Base-by-base conservation (phyloP, 345 rosid genomes). In the Combretum micranthum region DNA sequence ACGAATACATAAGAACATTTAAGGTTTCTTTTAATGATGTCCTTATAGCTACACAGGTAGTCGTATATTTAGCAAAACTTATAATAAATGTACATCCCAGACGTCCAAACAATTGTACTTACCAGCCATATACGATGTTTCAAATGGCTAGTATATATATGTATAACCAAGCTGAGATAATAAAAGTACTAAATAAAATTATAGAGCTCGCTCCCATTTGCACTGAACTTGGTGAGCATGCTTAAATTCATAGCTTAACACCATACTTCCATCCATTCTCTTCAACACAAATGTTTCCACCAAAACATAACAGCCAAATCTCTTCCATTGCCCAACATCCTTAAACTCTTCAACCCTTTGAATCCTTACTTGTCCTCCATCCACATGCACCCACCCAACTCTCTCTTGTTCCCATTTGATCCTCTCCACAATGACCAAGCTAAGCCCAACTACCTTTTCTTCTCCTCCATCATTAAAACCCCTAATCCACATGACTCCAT, bases 261-360 rank as follows among this genome's bases (percentile, higher is more conserved):
- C 77, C 47, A 73, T 49, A 48, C 77, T 78, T 50, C 74, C 80
- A 72, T 84, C 82, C 77, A 68, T 72, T 59, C 95, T 84, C 61
- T 56, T 73, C 72, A 84, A 52, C 15, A 73, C 75, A 76, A 77
- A 82, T 23, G 78, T 78, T 78, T 87, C 88, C 17, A 83, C 87
- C 77, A 83, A 71, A 50, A 60, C 72, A 68, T 77, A 83, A 39
- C 82, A 81, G 6, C 74, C 56, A 52, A 75, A 76, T 21, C 62
- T 74, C 57, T 75, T 81, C 95, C 88, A 83, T 1, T 53, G 73
- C 42, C 58, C 69, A 1, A 16, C 64, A 39, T 71, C 74, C 57
- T 21, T 42, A 17, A 64, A 47, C 53, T 66, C 65, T 62, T 65
- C 77, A 2, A 32, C 66, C 46, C 50, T 69, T 47, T 73, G 67